These are phyloP conservation scores for Volvariella surrecta DNA, from an alignment of 1,284 basidiomycete species.

Conservation along the genomic window DNA sequence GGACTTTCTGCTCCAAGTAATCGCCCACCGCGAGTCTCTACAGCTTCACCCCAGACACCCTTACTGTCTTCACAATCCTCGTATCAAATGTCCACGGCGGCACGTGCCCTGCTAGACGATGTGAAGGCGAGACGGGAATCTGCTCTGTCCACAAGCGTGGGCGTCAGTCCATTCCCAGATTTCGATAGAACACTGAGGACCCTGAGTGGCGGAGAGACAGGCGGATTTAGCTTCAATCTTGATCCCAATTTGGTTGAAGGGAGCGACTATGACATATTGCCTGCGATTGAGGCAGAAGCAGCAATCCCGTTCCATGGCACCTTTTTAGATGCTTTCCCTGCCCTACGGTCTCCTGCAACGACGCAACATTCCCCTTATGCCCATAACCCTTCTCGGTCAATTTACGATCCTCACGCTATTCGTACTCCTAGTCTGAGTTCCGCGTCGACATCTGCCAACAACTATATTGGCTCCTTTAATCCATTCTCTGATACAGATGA, in stretches of 20 bases:
- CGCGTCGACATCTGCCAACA: slow-evolving; percentile 8
- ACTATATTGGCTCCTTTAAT: slow-evolving; percentile 70
- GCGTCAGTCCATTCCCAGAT: slow-evolving; percentile 80
- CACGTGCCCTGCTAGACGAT: slow-evolving; percentile 79
- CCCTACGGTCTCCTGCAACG: slow-evolving; percentile 31
- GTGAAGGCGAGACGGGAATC: slow-evolving; percentile 70
- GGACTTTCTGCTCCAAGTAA: slow-evolving; percentile 64
- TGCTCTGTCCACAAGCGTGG: slow-evolving; percentile 30
- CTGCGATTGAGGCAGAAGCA: slow-evolving; percentile 46
- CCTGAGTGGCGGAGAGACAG: slow-evolving; percentile 49
- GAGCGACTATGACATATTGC: slow-evolving; percentile 31
- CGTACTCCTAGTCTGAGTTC: slow-evolving; percentile 37
- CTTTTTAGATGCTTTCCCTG: slow-evolving; percentile 61
- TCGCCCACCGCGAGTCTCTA: slow-evolving; percentile 38
- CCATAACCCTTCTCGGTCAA: slow-evolving; percentile 35
- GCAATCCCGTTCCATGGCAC: slow-evolving; percentile 47
- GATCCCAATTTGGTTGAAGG: slow-evolving; percentile 63
- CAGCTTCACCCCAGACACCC: slow-evolving; percentile 47
- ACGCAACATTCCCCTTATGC: slow-evolving; percentile 29
- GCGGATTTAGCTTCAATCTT: slow-evolving; percentile 76
- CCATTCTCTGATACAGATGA: slow-evolving; percentile 54
- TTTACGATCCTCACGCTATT: slow-evolving; percentile 40
- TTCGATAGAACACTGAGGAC: slow-evolving; percentile 74
- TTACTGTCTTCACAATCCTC: slow-evolving; percentile 50
- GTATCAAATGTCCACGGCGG: slow-evolving; percentile 83